Percentiles rank a stretch among this genome's conserved stretches.
Conservation (phyloP, 1,284 basidiomycete species). For the Cutaneotrichosporon cyanovorans region DNA sequence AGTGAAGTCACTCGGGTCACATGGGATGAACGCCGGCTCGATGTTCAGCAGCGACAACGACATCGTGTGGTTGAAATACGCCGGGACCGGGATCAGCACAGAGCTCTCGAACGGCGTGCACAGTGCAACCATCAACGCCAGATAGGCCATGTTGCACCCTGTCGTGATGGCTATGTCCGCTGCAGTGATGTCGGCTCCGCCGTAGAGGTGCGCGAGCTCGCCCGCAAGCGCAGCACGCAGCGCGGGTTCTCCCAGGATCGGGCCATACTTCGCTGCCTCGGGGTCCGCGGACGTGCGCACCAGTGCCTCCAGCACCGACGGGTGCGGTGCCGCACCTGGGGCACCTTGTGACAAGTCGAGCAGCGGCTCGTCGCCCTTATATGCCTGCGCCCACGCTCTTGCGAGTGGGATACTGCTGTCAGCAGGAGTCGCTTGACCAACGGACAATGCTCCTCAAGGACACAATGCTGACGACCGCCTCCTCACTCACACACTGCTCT, state of each 20-base stretch:
- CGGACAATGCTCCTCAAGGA: no score
- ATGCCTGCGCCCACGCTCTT: conserved; percentile 57
- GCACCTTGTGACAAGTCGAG: conserved; percentile 68
- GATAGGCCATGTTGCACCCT: conserved; percentile 47
- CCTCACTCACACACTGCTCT: no score
- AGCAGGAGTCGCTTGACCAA: neutral
- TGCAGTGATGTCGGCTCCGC: no score
- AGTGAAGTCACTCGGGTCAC: conserved; percentile 54
- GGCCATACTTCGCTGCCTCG: conserved; percentile 55
- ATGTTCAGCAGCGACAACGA: conserved; percentile 61
- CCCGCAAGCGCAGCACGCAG: conserved; percentile 56
- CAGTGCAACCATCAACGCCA: conserved; percentile 48
- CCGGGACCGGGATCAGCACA: conserved; percentile 70
- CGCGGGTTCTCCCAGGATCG: conserved; percentile 57
- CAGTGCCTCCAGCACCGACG: conserved; percentile 52
- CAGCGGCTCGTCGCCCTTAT: conserved; percentile 50
- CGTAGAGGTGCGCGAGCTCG: conserved; percentile 51
- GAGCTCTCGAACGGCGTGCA: conserved; percentile 62
- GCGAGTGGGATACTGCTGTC: conserved; percentile 60
- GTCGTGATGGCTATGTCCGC: conserved; percentile 31
- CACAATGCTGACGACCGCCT: no score
- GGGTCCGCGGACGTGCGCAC: conserved; percentile 50
- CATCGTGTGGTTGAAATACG: conserved; percentile 81
- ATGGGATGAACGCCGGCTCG: conserved; percentile 57
- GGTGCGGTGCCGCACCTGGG: conserved; percentile 60